Evolutionary conservation across 768 basidiomycete species (phyloP).

Genomic region (Pleurotus ostreatus): DNA sequence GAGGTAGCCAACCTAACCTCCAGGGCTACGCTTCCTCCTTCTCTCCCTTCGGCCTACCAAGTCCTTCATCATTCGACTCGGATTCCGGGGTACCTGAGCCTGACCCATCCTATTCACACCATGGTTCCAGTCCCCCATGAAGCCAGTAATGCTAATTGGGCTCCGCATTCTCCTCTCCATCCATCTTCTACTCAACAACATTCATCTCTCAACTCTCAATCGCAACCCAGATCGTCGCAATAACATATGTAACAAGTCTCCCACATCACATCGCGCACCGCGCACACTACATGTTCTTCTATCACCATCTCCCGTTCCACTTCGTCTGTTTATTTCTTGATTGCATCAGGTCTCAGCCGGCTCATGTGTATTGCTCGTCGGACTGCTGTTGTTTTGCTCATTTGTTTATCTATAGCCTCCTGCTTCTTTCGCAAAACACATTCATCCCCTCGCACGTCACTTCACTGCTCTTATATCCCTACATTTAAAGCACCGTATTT

Average conservation of each 20-base stretch:
- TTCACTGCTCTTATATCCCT: conserved; percentile 3
- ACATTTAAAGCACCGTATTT: conserved; percentile 7
- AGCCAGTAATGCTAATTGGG: too few relatives aligned
- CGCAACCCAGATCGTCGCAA: conserved; percentile 17
- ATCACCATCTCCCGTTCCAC: conserved; percentile 25
- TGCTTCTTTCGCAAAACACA: conserved; percentile 14
- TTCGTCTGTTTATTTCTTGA: conserved; percentile 32
- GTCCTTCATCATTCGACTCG: conserved; percentile 3
- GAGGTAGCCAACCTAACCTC: conserved; percentile 4
- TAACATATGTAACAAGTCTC: conserved; percentile 15
- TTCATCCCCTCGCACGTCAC: conserved; percentile 24
- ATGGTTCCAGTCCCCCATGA: too few relatives aligned
- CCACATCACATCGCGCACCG: conserved; percentile 20
- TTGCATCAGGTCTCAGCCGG: conserved; percentile 23
- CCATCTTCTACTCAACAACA: conserved; percentile 27
- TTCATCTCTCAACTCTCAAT: conserved; percentile 29
- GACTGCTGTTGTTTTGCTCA: conserved; percentile 7
- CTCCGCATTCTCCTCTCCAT: conserved; percentile 16
- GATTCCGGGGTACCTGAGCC: conserved; percentile 1
- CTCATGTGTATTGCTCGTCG: conserved; percentile 7
- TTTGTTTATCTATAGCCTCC: conserved; percentile 3
- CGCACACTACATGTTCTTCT: conserved; percentile 35
- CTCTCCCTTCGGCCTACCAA: conserved; percentile 2
- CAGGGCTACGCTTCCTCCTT: conserved; percentile 2
- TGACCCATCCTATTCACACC: not conserved